Evolutionary conservation across 768 basidiomycete genomes (phyloP), one percentile per base, ranked within the genome.

Genomic region (Tephrocybe sp.): DNA sequence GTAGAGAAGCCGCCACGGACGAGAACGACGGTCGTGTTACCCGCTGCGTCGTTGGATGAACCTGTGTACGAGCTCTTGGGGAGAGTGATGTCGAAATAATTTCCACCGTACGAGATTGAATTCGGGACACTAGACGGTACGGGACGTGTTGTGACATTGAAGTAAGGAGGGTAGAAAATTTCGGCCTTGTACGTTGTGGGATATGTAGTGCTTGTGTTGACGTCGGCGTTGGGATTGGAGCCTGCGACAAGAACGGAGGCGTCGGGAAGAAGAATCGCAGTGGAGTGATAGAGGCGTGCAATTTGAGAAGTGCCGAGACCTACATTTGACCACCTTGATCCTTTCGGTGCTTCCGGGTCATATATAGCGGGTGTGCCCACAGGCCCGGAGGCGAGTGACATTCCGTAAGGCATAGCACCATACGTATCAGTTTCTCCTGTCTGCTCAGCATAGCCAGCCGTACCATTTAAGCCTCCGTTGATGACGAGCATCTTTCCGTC

Each of bases 121-220:
- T 66, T 68, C 0, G 95, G 95, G 0, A 92, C 64, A 9, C 88
- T 86, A 16, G 73, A 63, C 11, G 86, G 88, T 1, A 69, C 68
- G 2, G 96, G 96, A 9, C 93, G 86, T 0, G 73, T 73, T 34
- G 68, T 59, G 12, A 86, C 77, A 28, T 79, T 72, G 73, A 87
- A 98, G 73, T 96, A 99, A n/a, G 84, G 76, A 0, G 96, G 96
- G 72, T 94, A 98, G 74, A 94, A 99, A 28, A 86, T 78, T 64
- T 96, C 93, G 1, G 88, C 85, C 30, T 80, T 72, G 60, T 94
- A 95, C 24, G 84, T 80, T 1, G 92, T 92, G 1, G 87, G 86
- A 74, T 75, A 93, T 35, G 75, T 38, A 12, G 80, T 77, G 18
- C 71, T 67, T 36, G 70, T 51, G 58, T 87, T 85, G 49, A 88